Base-by-base conservation (phyloP, 2,329 filamentous ascomycete species). In the Fusarium vanettenii region DNA sequence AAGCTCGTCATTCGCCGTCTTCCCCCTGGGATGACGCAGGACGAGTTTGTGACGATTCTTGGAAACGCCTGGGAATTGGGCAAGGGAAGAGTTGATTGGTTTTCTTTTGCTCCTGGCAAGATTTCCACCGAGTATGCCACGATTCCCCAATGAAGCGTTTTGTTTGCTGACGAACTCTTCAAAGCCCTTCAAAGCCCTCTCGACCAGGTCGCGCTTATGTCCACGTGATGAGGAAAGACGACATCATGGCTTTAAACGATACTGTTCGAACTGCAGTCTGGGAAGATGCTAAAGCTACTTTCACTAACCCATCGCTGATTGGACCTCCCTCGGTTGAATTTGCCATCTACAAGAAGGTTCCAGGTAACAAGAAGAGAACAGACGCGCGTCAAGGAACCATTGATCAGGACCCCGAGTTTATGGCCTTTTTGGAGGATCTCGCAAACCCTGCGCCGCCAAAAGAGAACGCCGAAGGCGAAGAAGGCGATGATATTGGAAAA, bases 351-450 rank as follows among this genome's bases (percentile, higher is more conserved):
- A 94, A 94, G 75, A 95, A 95, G 79, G 90, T 95, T 2, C 95
- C 96, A 2, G 90, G 90, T 69, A 90, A 88, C 39, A 94, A 94
- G 81, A 90, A 90, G 60, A 92, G 95, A 37, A 90, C 91, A 64
- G 97, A 99, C 85, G 91, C 92, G 63, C 92, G 95, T 16, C 94
- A 98, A 81, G 97, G 96, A 63, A 98, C 95, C 4, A 98, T 99
- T 76, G 97, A 99, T 79, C 95, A 98, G 81, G 97, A 99, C 79
- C 92, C 94, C 0, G 97, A 98, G 78, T 99, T 98, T 78, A 97
- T 98, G 86, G 91, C 92, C 29, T 99, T 98, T 81, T 88, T 99
- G 9, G 94, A 97, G 81, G 93, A 90, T 64, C 88, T 98, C 56
- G 97, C 95, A 1, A 95, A 97, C 76, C 90, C 90, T 2, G 82